A percentile compares a stretch with the other conserved stretches of the same genome.
These are phyloP conservation scores for Zasmidium angulare DNA, from an alignment of 2,329 filamentous ascomycete genomes.

Conservation along the genomic window DNA sequence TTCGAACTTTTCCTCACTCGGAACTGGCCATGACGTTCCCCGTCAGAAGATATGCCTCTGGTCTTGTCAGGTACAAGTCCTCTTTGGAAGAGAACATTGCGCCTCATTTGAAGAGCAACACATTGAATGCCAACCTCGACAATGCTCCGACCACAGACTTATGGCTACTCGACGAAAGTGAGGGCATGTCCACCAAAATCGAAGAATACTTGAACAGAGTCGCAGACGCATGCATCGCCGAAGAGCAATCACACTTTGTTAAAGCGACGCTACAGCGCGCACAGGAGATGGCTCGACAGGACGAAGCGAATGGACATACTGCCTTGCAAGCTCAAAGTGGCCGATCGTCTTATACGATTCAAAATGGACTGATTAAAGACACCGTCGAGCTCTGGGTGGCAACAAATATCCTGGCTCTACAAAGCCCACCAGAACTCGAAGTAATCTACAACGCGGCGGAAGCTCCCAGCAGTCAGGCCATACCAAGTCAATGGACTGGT, in stretches of 20 bases:
- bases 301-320: slow-evolving; percentile 18
- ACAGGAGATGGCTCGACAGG: slow-evolving; percentile 18
- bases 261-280: slow-evolving; percentile 47
- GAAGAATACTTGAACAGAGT: slow-evolving; percentile 44
- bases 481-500: not conserved
- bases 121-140: not conserved
- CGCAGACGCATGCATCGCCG: slow-evolving; percentile 42
- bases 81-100: not conserved
- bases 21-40: slow-evolving; percentile 26
- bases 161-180: slow-evolving; percentile 29
- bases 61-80: not conserved
- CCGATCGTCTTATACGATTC: slow-evolving; percentile 25
- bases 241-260: slow-evolving; percentile 53
- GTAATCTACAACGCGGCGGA: slow-evolving; percentile 36
- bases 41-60: slow-evolving; percentile 22
- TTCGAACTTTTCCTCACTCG: slow-evolving; percentile 50
- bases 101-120: not conserved
- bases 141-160: not conserved
- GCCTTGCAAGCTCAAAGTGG: not conserved
- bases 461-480: not conserved
- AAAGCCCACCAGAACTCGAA: not conserved
- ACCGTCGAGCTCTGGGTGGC: slow-evolving; percentile 58
- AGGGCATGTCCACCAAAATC: slow-evolving; percentile 53
- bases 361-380: slow-evolving; percentile 51
- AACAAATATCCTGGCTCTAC: slow-evolving; percentile 49